Conservation (phyloP, 305 asterid genomes). For the Coffea humblotiana region DNA sequence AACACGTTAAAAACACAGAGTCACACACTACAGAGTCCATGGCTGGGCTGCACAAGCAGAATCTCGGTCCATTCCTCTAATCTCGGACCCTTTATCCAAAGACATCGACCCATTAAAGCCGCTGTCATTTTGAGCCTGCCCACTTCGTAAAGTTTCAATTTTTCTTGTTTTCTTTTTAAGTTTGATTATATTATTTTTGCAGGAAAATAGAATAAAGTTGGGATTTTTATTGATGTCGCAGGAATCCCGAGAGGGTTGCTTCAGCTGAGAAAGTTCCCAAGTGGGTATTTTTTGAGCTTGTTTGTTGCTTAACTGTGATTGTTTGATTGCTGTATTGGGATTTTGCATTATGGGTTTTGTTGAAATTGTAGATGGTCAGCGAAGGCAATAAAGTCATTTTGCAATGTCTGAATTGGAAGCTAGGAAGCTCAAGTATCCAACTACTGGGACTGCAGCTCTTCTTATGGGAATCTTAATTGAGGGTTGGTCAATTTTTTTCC, state of each 20-base stretch:
- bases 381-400: slow-evolving; percentile 60
- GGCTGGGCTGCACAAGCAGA: slow-evolving; percentile 35
- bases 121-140: slow-evolving; percentile 47
- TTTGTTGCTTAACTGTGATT: slow-evolving; percentile 17
- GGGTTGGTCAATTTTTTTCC: slow-evolving; percentile 38
- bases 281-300: slow-evolving; percentile 40
- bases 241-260: slow-evolving; percentile 45
- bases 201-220: slow-evolving; percentile 14
- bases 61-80: slow-evolving; percentile 27
- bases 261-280: slow-evolving; percentile 48
- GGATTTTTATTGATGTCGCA: slow-evolving; percentile 31
- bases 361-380: slow-evolving; percentile 61
- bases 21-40: slow-evolving; percentile 24
- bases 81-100: slow-evolving; percentile 27
- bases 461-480: slow-evolving; percentile 60
- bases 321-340: slow-evolving; percentile 17
- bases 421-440: slow-evolving; percentile 51
- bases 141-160: slow-evolving; percentile 36
- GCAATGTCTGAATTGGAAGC: slow-evolving; percentile 71
- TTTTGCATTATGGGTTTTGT: slow-evolving; percentile 29
- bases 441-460: slow-evolving; percentile 63
- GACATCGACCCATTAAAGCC: slow-evolving; percentile 36
- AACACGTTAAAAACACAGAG: slow-evolving; percentile 13
- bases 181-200: background rate
- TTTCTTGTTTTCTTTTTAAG: background rate